Evolutionary conservation across 2,329 filamentous ascomycete genomes (phyloP).

Genomic region (Curvularia eragrostidis): DNA sequence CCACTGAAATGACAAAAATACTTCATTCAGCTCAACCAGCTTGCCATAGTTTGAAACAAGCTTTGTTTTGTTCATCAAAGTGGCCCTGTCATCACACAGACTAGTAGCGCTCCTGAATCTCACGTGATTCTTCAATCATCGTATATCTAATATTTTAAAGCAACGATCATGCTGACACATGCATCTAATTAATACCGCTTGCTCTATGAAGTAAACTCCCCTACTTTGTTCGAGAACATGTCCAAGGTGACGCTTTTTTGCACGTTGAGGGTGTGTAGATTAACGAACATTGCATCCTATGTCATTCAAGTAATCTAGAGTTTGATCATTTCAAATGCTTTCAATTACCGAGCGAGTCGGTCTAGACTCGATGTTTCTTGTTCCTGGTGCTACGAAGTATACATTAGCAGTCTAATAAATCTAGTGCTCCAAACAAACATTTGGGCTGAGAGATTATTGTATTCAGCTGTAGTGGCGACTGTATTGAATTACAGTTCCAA

Average conservation of each 20-base stretch:
- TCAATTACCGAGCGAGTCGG: background rate
- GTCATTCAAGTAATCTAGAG: background rate
- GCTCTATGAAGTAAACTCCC: no score
- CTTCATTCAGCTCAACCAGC: background rate
- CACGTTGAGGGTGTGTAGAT: background rate
- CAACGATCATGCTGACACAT: background rate
- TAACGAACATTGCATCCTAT: background rate
- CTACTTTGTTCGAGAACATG: background rate
- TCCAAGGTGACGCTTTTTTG: background rate
- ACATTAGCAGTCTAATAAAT: background rate
- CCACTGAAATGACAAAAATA: background rate
- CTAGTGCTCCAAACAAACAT: background rate
- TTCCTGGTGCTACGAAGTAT: background rate
- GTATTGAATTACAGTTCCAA: background rate
- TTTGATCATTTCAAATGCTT: background rate
- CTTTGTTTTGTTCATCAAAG: background rate
- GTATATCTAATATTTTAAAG: background rate
- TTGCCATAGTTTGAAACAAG: background rate
- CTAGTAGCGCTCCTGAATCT: background rate
- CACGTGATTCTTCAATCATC: background rate
- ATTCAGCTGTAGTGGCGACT: background rate
- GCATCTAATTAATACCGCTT: background rate
- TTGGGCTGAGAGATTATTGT: background rate
- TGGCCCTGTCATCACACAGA: background rate
- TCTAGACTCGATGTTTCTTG: background rate